Evolutionary conservation across 257 asterid genomes (phyloP).

Genomic region (Petrea volubilis): DNA sequence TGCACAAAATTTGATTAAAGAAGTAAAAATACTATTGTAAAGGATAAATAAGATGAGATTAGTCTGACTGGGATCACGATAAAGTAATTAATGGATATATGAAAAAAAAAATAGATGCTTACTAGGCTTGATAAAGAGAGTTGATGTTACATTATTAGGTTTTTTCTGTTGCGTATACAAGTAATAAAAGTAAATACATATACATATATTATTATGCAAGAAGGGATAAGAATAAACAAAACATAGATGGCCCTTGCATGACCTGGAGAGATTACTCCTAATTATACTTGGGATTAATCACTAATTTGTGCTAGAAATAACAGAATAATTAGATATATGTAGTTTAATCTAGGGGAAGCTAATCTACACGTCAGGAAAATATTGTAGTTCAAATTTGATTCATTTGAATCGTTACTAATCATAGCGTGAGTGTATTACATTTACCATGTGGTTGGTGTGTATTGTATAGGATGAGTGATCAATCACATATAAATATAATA

Average conservation of each 20-base stretch:
- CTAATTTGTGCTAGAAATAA: too few relatives aligned
- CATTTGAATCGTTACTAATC: too few relatives aligned
- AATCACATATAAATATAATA: too few relatives aligned
- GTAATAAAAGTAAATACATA: background rate
- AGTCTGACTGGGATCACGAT: background rate
- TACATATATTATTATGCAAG: background rate
- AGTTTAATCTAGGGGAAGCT: too few relatives aligned
- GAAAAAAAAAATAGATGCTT: background rate
- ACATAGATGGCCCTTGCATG: background rate
- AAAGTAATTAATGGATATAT: background rate
- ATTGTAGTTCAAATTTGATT: too few relatives aligned
- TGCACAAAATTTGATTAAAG: too few relatives aligned
- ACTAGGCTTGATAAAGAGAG: background rate
- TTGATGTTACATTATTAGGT: background rate
- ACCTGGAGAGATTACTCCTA: background rate
- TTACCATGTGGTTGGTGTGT: too few relatives aligned
- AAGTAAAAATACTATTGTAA: background rate
- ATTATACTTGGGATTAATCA: too few relatives aligned
- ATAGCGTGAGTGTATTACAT: too few relatives aligned
- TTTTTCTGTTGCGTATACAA: background rate
- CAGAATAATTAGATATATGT: too few relatives aligned
- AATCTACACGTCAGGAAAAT: too few relatives aligned
- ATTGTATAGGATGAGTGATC: too few relatives aligned
- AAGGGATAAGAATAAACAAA: background rate
- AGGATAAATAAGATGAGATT: background rate